Evolutionary conservation across 768 basidiomycete species (phyloP).

Genomic region (Trametes punicea): DNA sequence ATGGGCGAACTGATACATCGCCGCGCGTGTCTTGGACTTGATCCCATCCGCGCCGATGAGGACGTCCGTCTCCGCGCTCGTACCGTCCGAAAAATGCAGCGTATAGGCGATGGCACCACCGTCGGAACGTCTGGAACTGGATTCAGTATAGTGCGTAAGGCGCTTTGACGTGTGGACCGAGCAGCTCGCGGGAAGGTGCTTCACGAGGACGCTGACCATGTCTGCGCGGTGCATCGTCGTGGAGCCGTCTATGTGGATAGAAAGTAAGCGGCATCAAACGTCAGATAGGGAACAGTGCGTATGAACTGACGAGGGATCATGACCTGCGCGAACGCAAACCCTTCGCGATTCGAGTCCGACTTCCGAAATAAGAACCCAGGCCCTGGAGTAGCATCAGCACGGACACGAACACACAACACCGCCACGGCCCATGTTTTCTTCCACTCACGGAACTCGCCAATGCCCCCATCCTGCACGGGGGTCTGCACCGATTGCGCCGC

Average conservation of each 20-base stretch:
- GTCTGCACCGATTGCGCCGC: conserved; percentile 18
- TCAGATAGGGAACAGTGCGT: neutral
- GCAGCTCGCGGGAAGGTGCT: conserved; percentile 20
- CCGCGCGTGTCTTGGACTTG: conserved; percentile 24
- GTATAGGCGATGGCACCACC: neutral
- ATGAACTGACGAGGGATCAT: conserved; percentile 26
- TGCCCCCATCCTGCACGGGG: neutral
- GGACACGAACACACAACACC: neutral
- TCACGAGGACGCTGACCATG: conserved; percentile 23
- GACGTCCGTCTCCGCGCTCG: conserved; percentile 24
- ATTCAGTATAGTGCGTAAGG: conserved; percentile 20
- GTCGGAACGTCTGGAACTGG: neutral
- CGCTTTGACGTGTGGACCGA: conserved; percentile 24
- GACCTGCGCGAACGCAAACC: conserved; percentile 19
- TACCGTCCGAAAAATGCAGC: conserved; percentile 25
- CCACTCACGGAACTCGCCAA: neutral
- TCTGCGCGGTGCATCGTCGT: conserved; percentile 29
- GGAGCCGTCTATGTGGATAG: conserved; percentile 19
- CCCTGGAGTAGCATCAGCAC: conserved; percentile 8
- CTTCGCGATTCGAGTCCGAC: conserved; percentile 21
- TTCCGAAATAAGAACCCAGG: conserved; percentile 25
- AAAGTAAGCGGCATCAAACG: neutral
- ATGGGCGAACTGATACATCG: conserved; percentile 22
- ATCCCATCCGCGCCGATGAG: conserved; percentile 31
- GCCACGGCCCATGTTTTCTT: neutral